Evolutionary conservation across 2,329 filamentous ascomycete species (phyloP).

Genomic region (Pyrenochaeta sp.): DNA sequence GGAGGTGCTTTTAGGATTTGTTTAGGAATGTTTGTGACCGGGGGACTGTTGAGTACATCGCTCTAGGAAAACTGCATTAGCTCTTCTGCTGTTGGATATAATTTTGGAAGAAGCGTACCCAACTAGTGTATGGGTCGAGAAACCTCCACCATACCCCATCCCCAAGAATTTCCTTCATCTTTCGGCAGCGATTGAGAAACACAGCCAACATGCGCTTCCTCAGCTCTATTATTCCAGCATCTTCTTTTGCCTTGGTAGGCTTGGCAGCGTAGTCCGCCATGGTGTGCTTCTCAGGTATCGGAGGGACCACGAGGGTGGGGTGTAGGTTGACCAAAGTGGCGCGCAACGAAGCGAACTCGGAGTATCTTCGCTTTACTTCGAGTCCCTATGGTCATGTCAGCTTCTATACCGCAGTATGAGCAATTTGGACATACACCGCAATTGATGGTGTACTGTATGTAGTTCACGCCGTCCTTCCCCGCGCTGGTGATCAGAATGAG

Average conservation of each 20-base stretch:
- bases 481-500: slow-evolving; percentile 93
- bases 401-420: neutral
- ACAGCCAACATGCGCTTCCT: slow-evolving; percentile 97
- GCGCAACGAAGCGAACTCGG: slow-evolving; percentile 91
- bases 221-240: slow-evolving; percentile 94
- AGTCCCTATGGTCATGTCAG: slow-evolving; percentile 71
- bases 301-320: slow-evolving; percentile 92
- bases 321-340: slow-evolving; percentile 90
- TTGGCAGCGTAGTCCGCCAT: slow-evolving; percentile 99
- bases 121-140: slow-evolving; percentile 96
- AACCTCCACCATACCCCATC: slow-evolving; percentile 99
- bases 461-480: slow-evolving; percentile 91
- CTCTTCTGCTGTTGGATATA: neutral
- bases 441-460: slow-evolving; percentile 96
- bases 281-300: slow-evolving; percentile 97
- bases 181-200: slow-evolving; percentile 90
- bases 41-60: slow-evolving; percentile 93
- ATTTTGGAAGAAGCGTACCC: slow-evolving; percentile 67
- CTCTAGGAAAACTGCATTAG: slow-evolving; percentile 64
- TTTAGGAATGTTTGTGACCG: slow-evolving; percentile 90
- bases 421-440: slow-evolving; percentile 74
- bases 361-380: slow-evolving; percentile 93
- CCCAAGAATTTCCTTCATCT: slow-evolving; percentile 89
- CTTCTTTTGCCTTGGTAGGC: slow-evolving; percentile 96
- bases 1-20: slow-evolving; percentile 95